Base-by-base conservation (phyloP, 2,329 filamentous ascomycete genomes). In the Thermomyces lanuginosus region DNA sequence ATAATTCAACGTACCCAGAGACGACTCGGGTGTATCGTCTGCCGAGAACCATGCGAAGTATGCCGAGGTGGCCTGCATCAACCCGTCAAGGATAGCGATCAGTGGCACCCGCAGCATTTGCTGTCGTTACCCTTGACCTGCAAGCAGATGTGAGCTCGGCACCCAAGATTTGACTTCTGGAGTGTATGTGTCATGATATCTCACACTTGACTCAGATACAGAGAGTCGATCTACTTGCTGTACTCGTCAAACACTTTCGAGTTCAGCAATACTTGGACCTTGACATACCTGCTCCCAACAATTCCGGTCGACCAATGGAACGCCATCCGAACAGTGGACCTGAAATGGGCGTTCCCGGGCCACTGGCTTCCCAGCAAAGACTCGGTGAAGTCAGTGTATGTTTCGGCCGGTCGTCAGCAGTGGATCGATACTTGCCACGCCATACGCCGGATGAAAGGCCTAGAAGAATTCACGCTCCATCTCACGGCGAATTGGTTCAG, bases 341-440 rank as follows among this genome's bases (percentile, higher is more conserved):
- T 55, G 8, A 46, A 48, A 40, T 54, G 49, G 48, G 48, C 51
- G 0, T 55, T 55, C 16, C 49, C 48, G 0, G 51, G 50, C 26
- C 50, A 54, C 34, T 53, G 50, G 48, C 45, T 55, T 0, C 51
- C 50, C 4, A 51, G 41, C 32, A 55, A 54, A 32, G 51, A 55
- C 35, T 46, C 51, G 14, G 51, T 54, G 12, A 49, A 51, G 27
- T 32, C 42, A 2, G 38, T 55, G 3, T 55, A 55, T 23, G 46
- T 54, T 24, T 45, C 45, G 18, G 49, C 50, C 0, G 49, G 51
- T 16, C 43, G 42, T 3, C 37, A 42, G 22, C 50, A 53, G 30
- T 55, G 51, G 51, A 26, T 44, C 11, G 49, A 53, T 26, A 52
- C 49, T 1, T 54, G 50, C 33, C 35, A 30, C 10, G 36, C 45